Base-by-base conservation (phyloP, 768 basidiomycete species). In the Naematelia aurantialba region DNA sequence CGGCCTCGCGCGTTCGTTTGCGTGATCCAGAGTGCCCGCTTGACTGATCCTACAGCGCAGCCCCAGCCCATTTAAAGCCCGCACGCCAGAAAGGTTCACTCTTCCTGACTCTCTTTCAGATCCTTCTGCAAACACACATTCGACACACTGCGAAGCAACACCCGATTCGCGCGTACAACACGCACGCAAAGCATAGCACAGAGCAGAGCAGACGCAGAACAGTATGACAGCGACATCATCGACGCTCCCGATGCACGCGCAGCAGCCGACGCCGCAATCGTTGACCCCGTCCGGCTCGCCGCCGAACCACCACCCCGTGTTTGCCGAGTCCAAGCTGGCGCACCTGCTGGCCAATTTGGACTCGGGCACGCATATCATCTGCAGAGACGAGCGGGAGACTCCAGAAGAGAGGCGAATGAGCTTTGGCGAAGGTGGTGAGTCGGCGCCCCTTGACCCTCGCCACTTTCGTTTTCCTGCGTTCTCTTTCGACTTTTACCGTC, bases 61-160 rank as follows among this genome's bases (percentile, higher is more conserved):
- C n/a, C n/a, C n/a, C n/a, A n/a, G n/a, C n/a, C n/a, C n/a, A n/a
- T n/a, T n/a, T n/a, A n/a, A n/a, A n/a, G n/a, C n/a, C n/a, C n/a
- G n/a, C n/a, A n/a, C n/a, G n/a, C 12, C 19, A 44, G 12, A 12
- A 44, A 19, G 42, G 42, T 12, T 44, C 12, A 44, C 42, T 12
- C 42, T 12, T 19, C 19, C 12, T 44, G 24, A 22, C 47, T 49
- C 22, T 11, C 12, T 49, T 22, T 24, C 12, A 12, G 12, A 44
- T 45, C 58, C 52, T 54, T 11, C 61, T 58, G 21, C 50, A 26
- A n/a, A n/a, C n/a, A n/a, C n/a, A n/a, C n/a, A n/a, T n/a, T n/a
- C n/a, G n/a, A n/a, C n/a, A n/a, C n/a, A n/a, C n/a, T n/a, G n/a
- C n/a, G n/a, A n/a, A 17, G 34, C 17, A 39, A 39, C 34, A 39